Conservation (phyloP, 2,329 filamentous ascomycete genomes). For the Colletotrichum tanaceti region DNA sequence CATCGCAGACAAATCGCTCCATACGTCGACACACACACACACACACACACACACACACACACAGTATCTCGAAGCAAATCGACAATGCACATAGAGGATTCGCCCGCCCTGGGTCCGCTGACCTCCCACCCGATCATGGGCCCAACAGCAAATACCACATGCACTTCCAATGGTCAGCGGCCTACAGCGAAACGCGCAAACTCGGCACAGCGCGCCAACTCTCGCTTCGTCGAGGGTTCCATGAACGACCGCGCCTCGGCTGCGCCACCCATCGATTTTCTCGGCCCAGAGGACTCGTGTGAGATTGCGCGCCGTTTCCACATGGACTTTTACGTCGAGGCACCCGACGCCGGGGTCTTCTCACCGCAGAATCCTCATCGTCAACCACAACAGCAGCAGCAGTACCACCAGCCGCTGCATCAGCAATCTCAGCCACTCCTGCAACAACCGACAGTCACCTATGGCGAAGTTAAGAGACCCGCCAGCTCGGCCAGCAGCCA, state of each 20-base stretch:
- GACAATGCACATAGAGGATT: constrained; percentile 25
- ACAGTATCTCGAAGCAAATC: constrained; percentile 3
- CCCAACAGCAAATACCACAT: constrained; percentile 6
- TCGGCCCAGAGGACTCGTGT: constrained; percentile 55
- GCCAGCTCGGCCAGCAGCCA: constrained; percentile 39
- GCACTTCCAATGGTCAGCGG: constrained; percentile 23
- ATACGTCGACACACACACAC: background rate
- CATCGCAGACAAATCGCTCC: background rate
- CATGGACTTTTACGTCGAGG: constrained; percentile 42
- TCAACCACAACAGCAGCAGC: constrained; percentile 11
- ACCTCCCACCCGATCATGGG: constrained; percentile 39
- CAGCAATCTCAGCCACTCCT: constrained; percentile 28
- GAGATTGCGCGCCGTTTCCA: constrained; percentile 45
- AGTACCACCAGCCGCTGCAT: constrained; percentile 29
- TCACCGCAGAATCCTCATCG: constrained; percentile 26
- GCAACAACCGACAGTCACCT: constrained; percentile 32
- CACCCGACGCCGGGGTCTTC: constrained; percentile 39
- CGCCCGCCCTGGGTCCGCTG: constrained; percentile 36
- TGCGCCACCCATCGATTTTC: constrained; percentile 75
- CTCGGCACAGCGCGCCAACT: constrained; percentile 38
- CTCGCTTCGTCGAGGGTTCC: constrained; percentile 79
- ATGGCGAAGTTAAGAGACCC: constrained; percentile 38
- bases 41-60: too few relatives aligned
- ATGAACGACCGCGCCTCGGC: constrained; percentile 85
- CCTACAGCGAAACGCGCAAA: constrained; percentile 34